Base-by-base conservation (phyloP, 495 filamentous ascomycete species). In the Hypomontagnella submonticulosa region DNA sequence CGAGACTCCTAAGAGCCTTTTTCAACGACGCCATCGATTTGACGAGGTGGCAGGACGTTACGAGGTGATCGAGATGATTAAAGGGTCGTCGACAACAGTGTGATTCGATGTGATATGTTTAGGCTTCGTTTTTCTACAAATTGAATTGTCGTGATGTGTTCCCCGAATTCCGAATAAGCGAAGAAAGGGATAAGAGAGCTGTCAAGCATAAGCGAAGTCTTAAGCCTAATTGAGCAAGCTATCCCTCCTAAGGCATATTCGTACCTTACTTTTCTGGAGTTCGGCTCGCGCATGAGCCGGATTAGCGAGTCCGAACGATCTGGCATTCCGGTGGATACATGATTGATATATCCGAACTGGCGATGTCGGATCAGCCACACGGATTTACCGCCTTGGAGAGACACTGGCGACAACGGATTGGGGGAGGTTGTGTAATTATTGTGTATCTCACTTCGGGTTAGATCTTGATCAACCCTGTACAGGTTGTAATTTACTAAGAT, bases 1-100 rank as follows among this genome's bases (percentile, higher is more conserved):
- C 55, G 46, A 63, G 60, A 57, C 57, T 64, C 52, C 66, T 20
- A 64, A 51, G 56, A 64, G 66, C 60, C 60, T 69, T 69, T 69
- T 69, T 60, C 38, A 48, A 69, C 66, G 66, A 64, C 66, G 42
- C 38, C 41, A 27, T 42, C 36, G 13, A 48, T 41, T 54, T 27
- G 19, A 20, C 15, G 13, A n/a, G 18, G 43, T 54, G 47, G 23
- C 23, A 3, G 23, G 23, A 27, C 23, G 23, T 27, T 27, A 27
- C 6, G 23, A 27, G 30, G 7, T 12, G 47, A 5, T 51, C 11
- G 50, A 27, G 20, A 49, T 27, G 36, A 47, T n/a, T 19, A 4
- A 63, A 63, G 59, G 41, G 23, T 27, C 37, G 27, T 23, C 37
- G 43, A 49, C 44, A 43, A 19, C 13, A 51, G 44, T 6, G 8